Conservation (phyloP, 2,329 filamentous ascomycete species). For the Amylocarpus encephaloides region DNA sequence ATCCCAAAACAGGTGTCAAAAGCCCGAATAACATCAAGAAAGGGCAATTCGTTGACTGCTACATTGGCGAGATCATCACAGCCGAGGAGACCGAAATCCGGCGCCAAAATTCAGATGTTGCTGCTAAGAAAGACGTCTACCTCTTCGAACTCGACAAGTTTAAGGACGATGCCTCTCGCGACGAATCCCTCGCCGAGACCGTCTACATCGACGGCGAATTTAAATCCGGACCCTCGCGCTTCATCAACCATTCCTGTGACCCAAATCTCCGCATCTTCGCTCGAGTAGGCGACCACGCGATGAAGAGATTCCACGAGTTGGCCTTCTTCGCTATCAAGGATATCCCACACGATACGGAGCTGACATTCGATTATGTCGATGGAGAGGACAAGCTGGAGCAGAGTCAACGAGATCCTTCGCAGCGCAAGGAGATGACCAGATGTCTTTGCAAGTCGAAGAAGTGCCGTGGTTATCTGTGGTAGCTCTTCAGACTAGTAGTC, state of each 20-base stretch:
- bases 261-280: constrained; percentile 77
- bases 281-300: constrained; percentile 68
- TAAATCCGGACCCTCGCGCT: constrained; percentile 70
- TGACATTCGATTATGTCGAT: constrained; percentile 77
- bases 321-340: constrained; percentile 67
- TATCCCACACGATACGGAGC: constrained; percentile 59
- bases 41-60: constrained; percentile 76
- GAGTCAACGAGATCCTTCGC: constrained; percentile 44
- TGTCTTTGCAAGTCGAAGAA: constrained; percentile 59
- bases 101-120: constrained; percentile 48
- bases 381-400: constrained; percentile 47
- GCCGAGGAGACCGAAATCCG: constrained; percentile 58
- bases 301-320: constrained; percentile 68
- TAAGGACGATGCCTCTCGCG: constrained; percentile 40
- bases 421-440: constrained; percentile 47
- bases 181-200: constrained; percentile 45
- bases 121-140: constrained; percentile 66
- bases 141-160: constrained; percentile 82
- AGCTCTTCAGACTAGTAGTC: not conserved
- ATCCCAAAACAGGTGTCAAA: constrained; percentile 46
- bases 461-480: constrained; percentile 68
- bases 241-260: constrained; percentile 78
- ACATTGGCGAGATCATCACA: constrained; percentile 67
- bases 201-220: constrained; percentile 65
- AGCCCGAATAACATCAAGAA: constrained; percentile 56